Base-by-base conservation (phyloP, 345 rosid species). In the Boechera divaricarpa region DNA sequence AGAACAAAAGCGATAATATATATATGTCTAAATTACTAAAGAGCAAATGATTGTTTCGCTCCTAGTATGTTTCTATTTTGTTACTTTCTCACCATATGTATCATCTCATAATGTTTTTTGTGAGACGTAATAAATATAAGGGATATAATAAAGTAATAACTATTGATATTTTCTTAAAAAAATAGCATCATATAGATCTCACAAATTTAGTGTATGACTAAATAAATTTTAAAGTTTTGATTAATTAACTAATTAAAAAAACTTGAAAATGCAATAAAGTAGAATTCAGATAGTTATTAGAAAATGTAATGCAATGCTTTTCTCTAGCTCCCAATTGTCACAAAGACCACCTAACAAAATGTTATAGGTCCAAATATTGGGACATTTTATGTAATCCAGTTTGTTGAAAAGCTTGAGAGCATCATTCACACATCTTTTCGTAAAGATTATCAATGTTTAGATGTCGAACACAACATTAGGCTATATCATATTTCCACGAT, bases 81-180 rank as follows among this genome's bases (percentile, higher is more conserved):
- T 64, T 45, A 29, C 39, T 15, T 44, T 5, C 54, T 64, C 67
- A 28, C 6, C 67, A 28, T 33, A 62, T 39, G 49, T 42, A 41
- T 56, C 24, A n/a, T 58, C 26, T 58, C 42, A 58, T 58, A 58
- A 33, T 64, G 13, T 29, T 44, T 28, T 13, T 48, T 64, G 9
- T 15, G 69, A 63, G 54, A 45, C 26, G 9, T 64, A 63, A 63
- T 63, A 63, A 44, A 59, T 36, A 60, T 13, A 63, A 16, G 54
- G 4, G 54, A 49, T 49, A 16, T 48, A 48, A 35, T 35, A 51
- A 51, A 8, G 24, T 21, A 21, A 21, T 21, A 21, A 21, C 61
- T 45, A 59, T 59, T 16, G 15, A 16, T 36, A 36, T 35, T 33
- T 41, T 62, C 10, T 6, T 55, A 12, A 1, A 10, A 4, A 4